These are phyloP conservation scores for Saccharomyces hybrid DNA, from an alignment of 1,139 yeast species.

Conservation along the genomic window DNA sequence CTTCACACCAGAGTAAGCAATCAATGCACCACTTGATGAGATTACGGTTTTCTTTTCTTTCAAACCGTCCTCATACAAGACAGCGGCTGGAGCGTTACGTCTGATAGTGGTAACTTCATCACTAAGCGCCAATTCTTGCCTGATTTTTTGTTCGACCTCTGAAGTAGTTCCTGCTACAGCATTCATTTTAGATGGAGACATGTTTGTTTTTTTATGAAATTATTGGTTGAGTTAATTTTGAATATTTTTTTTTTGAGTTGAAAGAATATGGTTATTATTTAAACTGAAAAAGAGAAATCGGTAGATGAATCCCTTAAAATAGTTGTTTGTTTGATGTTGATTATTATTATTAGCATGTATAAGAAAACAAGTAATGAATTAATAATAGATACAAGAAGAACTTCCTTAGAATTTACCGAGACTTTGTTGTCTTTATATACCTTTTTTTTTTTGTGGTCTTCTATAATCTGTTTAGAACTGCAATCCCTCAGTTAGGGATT, in stretches of 20 bases:
- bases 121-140: slow-evolving; percentile 32
- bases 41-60: slow-evolving; percentile 85
- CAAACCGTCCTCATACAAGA: slow-evolving; percentile 90
- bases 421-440: not conserved
- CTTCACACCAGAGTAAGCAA: slow-evolving; percentile 92
- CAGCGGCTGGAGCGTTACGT: slow-evolving; percentile 92
- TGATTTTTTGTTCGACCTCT: slow-evolving; percentile 25
- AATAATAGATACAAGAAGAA: no score
- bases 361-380: no score
- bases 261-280: not conserved
- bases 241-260: not conserved
- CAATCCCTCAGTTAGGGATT: not conserved
- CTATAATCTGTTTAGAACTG: not conserved
- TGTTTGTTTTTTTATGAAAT: slow-evolving; percentile 4
- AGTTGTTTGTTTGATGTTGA: not conserved
- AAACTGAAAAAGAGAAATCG: not conserved
- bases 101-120: slow-evolving; percentile 35
- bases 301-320: not conserved
- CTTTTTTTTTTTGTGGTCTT: not conserved
- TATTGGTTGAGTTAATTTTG: not conserved
- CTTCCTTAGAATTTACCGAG: not conserved
- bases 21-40: slow-evolving; percentile 88
- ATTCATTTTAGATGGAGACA: slow-evolving; percentile 23
- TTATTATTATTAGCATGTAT: no score
- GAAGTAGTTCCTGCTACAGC: slow-evolving; percentile 8